Evolutionary conservation across 163 green algal species (phyloP).

Genomic region (Chlorella variabilis): DNA sequence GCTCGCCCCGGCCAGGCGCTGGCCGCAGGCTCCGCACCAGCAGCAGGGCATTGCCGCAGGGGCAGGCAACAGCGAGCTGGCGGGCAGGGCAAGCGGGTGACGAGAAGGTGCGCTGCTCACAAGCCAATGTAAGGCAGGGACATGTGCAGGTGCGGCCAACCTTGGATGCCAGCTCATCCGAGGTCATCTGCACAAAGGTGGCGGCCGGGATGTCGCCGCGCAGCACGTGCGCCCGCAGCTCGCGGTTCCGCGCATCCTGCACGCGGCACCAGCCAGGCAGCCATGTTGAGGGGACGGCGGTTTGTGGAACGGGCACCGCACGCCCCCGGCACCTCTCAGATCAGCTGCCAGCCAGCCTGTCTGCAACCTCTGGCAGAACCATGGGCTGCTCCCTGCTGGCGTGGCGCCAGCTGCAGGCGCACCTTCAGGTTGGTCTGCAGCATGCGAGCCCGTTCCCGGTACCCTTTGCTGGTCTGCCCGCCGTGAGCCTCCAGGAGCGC

Average conservation of each 20-base stretch:
- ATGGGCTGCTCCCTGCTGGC: no score
- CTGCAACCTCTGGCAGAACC: no score
- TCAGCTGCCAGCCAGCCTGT: no score
- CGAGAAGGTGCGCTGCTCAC: no score
- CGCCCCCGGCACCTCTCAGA: no score
- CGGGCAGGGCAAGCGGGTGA: no score
- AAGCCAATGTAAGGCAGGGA: no score
- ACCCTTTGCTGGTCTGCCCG: background rate
- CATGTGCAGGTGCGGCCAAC: background rate
- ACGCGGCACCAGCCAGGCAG: constrained; percentile 41
- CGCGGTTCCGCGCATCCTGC: constrained; percentile 78
- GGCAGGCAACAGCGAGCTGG: no score
- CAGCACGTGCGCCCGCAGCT: constrained; percentile 76
- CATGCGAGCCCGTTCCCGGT: background rate
- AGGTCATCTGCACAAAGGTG: constrained; percentile 70
- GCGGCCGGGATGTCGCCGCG: constrained; percentile 63
- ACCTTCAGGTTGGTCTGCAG: constrained; percentile 24
- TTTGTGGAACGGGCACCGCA: no score
- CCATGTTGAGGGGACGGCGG: background rate
- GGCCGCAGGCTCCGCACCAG: no score
- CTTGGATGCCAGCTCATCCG: constrained; percentile 75
- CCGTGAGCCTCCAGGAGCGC: constrained; percentile 14
- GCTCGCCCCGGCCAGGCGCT: no score
- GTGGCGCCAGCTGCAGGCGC: no score
- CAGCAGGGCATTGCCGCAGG: background rate